Conservation (phyloP, 2,329 filamentous ascomycete species). For the Verticillium alfalfae region DNA sequence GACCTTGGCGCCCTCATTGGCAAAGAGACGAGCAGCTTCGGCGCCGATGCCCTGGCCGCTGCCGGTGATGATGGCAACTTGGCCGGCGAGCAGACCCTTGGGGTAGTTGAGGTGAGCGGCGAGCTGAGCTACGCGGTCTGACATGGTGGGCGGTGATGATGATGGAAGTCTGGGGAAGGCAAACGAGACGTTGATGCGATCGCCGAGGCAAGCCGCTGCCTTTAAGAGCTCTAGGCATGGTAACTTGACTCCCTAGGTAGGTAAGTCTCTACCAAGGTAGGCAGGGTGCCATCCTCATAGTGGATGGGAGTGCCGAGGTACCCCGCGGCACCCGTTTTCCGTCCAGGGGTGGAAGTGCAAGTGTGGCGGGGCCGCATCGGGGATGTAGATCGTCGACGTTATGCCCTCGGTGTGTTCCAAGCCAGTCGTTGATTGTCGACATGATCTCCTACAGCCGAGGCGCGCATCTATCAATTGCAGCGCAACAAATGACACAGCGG, state of each 20-base stretch:
- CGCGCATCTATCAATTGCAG: too few species aligned
- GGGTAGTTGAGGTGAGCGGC: constrained; percentile 78
- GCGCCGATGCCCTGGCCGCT: constrained; percentile 85
- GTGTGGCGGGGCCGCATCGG: not conserved
- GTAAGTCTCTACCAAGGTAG: too few species aligned
- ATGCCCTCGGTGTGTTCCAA: not conserved
- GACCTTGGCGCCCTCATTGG: constrained; percentile 82
- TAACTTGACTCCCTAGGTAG: not conserved
- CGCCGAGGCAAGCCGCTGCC: not conserved
- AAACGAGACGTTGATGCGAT: not conserved
- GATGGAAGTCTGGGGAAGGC: not conserved
- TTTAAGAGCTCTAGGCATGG: not conserved
- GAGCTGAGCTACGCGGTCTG: constrained; percentile 64
- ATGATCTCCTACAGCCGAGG: too few species aligned
- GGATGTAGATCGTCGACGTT: not conserved
- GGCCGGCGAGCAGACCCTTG: constrained; percentile 69
- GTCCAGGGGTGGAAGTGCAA: not conserved
- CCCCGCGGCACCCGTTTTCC: constrained; percentile 9
- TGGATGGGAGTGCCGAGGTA: constrained; percentile 9
- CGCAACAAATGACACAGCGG: too few species aligned
- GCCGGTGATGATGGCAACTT: constrained; percentile 84
- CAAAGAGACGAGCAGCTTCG: constrained; percentile 75
- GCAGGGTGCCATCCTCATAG: too few species aligned
- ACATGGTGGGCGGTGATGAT: constrained; percentile 24
- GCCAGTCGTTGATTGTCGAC: too few species aligned